Conservation (phyloP, 108 stramenopile genomes). For the Nitzschia putrida region DNA sequence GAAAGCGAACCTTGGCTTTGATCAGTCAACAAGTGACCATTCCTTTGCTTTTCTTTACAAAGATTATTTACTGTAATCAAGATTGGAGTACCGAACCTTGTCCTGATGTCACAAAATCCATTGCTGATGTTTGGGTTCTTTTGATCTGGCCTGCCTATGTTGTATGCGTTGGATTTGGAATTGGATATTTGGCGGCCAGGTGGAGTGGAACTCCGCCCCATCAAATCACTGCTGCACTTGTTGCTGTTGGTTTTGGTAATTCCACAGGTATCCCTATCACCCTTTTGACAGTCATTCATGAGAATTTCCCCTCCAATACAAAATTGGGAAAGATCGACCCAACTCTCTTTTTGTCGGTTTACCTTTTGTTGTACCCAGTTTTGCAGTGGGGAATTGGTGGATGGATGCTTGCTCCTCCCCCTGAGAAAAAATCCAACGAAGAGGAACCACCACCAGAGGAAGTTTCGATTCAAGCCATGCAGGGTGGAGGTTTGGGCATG, state of each 20-base stretch:
- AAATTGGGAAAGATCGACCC: constrained; percentile 80
- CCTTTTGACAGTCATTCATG: constrained; percentile 79
- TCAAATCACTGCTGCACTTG: constrained; percentile 55
- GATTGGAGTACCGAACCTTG: constrained; percentile 59
- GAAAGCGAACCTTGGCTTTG: constrained; percentile 73
- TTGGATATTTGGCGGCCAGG: constrained; percentile 60
- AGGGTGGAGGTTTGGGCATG: not conserved
- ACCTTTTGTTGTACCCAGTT: constrained; percentile 78
- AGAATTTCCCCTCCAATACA: constrained; percentile 59
- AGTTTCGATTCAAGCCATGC: no score
- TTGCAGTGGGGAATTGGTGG: constrained; percentile 87
- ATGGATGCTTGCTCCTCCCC: constrained; percentile 67
- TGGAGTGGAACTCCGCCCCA: constrained; percentile 52
- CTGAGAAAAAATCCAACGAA: not conserved
- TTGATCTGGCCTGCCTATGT: constrained; percentile 77
- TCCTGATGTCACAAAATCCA: constrained; percentile 61
- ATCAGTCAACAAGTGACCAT: constrained; percentile 85
- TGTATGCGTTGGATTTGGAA: constrained; percentile 54
- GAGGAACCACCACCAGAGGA: not conserved
- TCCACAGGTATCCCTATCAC: constrained; percentile 84
- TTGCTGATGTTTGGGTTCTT: constrained; percentile 71
- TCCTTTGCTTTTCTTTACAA: constrained; percentile 84
- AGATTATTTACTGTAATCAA: constrained; percentile 84
- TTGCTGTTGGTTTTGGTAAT: constrained; percentile 79
- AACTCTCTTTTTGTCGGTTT: constrained; percentile 76